These are phyloP conservation scores for Venturia aucupariae DNA, from an alignment of 2,329 filamentous ascomycete species.

Conservation along the genomic window DNA sequence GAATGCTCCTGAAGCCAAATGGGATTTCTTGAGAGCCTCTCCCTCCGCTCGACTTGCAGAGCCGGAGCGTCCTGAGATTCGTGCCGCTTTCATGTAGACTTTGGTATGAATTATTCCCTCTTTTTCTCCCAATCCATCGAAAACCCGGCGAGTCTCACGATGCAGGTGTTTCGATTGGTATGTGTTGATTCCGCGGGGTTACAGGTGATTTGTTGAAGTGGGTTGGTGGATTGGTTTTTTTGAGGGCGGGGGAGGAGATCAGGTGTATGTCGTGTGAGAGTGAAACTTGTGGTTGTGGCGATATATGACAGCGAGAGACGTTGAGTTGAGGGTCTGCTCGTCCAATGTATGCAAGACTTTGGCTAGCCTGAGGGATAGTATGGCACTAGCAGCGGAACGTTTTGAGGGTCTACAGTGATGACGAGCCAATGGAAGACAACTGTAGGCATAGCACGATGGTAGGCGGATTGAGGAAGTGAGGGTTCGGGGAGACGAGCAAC, in stretches of 20 bases:
- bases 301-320: not conserved
- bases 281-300: not conserved
- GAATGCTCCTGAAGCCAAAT: slow-evolving; percentile 26
- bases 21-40: slow-evolving; percentile 23
- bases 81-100: slow-evolving; percentile 29
- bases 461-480: not conserved
- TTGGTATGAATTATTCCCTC: not conserved
- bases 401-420: slow-evolving; percentile 2
- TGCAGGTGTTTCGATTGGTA: not conserved
- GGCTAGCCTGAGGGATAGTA: slow-evolving; percentile 1
- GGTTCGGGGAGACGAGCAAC: not conserved
- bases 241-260: not conserved
- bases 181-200: not conserved
- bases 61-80: slow-evolving; percentile 25
- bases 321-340: not conserved
- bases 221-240: not conserved
- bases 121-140: slow-evolving; percentile 9
- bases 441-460: not conserved
- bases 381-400: slow-evolving; percentile 8
- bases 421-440: not conserved
- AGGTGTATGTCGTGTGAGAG: not conserved
- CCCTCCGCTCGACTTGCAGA: slow-evolving; percentile 23
- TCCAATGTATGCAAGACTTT: not conserved
- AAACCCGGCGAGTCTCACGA: not conserved
- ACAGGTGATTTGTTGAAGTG: not conserved